Base-by-base conservation (phyloP, 208 protist species). In the Crithidia sp. region DNA sequence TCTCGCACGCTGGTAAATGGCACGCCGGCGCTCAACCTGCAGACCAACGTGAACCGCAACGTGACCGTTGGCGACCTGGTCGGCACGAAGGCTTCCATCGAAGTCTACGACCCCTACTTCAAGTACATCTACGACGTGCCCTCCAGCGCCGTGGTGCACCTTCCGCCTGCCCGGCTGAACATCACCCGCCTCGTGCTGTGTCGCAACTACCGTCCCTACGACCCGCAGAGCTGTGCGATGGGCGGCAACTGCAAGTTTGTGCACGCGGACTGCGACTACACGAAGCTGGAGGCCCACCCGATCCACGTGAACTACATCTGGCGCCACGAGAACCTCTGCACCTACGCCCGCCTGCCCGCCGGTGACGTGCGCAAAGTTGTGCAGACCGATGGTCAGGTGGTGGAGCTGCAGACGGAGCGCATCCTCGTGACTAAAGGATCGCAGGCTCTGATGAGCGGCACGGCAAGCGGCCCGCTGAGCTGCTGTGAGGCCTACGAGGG, bases 301-400 rank as follows among this genome's bases (percentile, higher is more conserved):
- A 88, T 95, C 67, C 90, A 95, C 77, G 87, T 92, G 50, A 90
- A 95, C 77, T 95, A 95, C 77, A 78, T 90, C 37, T 95, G 85
- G 83, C 81, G 79, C 28, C 57, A 79, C 57, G 85, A 86, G 67
- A 77, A 67, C 10, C 19, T 74, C 37, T 92, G 86, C 87, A 90
- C 81, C 28, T 95, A 95, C 71, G 61, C 75, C 4, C 85, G 87
- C 19, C 81, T 93, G 44, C 77, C 78, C 2, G 59, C 79, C n/a
- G 73, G 65, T 14, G 57, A 66, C 14, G 41, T 17, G 63, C 54
- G 82, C 5, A 4, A 72, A 16, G 74, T 85, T 19, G 41, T 79
- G 19, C 72, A 82, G 57, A 61, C 71, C 17, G 69, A 77, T 57
- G 75, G 80, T 10, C 69, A 75, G 3, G 56, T 77, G 37, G 53